phyloP scores from a whole-genome alignment of 148 eudicot species.

The Talinum fruticosum region DNA sequence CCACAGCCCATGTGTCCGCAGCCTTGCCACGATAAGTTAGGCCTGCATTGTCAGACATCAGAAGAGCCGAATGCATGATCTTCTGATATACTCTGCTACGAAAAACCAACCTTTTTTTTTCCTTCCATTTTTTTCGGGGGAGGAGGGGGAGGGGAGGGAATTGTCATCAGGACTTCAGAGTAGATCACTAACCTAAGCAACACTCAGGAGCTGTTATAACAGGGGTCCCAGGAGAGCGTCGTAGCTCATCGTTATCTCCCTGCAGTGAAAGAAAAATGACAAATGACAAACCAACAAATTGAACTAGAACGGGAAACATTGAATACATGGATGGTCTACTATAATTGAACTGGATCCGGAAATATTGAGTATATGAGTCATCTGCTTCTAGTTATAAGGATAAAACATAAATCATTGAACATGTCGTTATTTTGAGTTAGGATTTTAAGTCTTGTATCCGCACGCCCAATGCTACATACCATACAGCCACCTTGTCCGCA shows the following conservation, averaged over 20 bases:
- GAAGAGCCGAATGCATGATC: neutral
- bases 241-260: constrained; percentile 94
- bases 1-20: constrained; percentile 98
- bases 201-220: constrained; percentile 98
- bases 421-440: neutral
- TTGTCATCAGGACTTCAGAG: neutral
- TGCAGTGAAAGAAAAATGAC: constrained; percentile 23
- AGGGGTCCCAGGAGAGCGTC: constrained; percentile 99
- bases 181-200: constrained; percentile 61
- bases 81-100: neutral
- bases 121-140: neutral
- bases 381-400: neutral
- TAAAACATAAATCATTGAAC: neutral
- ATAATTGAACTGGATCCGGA: no score
- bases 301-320: neutral
- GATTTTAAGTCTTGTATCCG: neutral
- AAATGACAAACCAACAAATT: neutral
- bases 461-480: neutral
- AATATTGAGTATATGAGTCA: no score
- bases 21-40: constrained; percentile 75
- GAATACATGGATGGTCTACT: neutral
- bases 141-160: neutral
- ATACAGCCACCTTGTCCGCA: neutral
- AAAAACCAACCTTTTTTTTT: neutral
- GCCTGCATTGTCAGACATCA: constrained; percentile 49